Evolutionary conservation across 2,329 filamentous ascomycete species (phyloP).

Genomic region (Macroventuria anomochaeta): DNA sequence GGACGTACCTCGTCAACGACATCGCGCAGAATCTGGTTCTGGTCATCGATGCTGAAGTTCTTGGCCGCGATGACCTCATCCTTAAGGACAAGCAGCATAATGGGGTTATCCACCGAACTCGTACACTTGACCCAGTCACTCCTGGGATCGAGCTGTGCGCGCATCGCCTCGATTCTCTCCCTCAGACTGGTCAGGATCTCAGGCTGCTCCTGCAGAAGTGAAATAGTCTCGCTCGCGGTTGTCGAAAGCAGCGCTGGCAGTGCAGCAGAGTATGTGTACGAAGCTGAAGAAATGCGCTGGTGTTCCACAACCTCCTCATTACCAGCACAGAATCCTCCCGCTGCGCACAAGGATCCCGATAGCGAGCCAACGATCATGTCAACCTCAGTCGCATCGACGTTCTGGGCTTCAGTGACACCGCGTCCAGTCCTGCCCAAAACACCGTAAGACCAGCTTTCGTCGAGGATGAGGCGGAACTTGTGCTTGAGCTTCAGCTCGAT

Average conservation of each 20-base stretch:
- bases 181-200: conserved; percentile 79
- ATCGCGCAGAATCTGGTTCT: conserved; percentile 85
- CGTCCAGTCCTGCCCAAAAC: conserved; percentile 90
- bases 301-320: conserved; percentile 92
- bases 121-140: conserved; percentile 91
- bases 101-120: conserved; percentile 82
- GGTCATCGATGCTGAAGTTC: conserved; percentile 73
- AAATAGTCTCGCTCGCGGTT: conserved; percentile 91
- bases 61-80: conserved; percentile 77
- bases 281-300: conserved; percentile 88
- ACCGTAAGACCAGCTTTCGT: conserved; percentile 97
- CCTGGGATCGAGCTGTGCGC: conserved; percentile 84
- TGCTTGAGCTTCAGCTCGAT: conserved; percentile 93
- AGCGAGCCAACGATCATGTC: conserved; percentile 98
- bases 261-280: conserved; percentile 95
- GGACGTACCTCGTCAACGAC: conserved; percentile 88
- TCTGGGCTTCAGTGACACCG: conserved; percentile 93
- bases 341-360: conserved; percentile 86
- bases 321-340: conserved; percentile 94
- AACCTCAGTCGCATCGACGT: conserved; percentile 89
- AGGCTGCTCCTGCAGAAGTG: conserved; percentile 83
- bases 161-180: conserved; percentile 86
- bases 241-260: conserved; percentile 92
- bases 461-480: conserved; percentile 96
- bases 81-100: conserved; percentile 84